phyloP scores from a whole-genome alignment of 441 rosid species.

The Corymbia calophylla region DNA sequence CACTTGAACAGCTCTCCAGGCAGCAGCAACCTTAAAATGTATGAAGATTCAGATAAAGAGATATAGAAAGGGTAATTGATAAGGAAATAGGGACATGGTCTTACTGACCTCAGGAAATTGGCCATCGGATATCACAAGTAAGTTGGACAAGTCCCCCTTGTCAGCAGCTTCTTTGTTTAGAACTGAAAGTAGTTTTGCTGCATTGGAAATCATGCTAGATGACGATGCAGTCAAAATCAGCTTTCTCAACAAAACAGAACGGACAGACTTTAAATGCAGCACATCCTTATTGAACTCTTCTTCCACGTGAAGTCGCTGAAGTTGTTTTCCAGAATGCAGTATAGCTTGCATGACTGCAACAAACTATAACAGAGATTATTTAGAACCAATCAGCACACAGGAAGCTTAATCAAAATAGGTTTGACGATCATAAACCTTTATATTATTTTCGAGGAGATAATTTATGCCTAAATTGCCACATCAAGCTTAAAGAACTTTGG shows the following conservation, averaged over 20 bases:
- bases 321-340: slow-evolving; percentile 66
- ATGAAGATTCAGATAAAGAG: neutral
- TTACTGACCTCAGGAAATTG: slow-evolving; percentile 69
- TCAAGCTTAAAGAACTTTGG: neutral
- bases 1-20: slow-evolving; percentile 51
- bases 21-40: slow-evolving; percentile 49
- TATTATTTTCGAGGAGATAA: neutral
- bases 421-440: neutral
- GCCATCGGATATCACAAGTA: slow-evolving; percentile 41
- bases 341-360: slow-evolving; percentile 80
- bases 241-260: slow-evolving; percentile 53
- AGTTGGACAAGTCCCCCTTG: slow-evolving; percentile 54
- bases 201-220: slow-evolving; percentile 45
- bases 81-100: neutral
- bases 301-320: slow-evolving; percentile 49
- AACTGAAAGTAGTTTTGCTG: slow-evolving; percentile 59
- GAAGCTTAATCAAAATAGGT: neutral
- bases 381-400: slow-evolving; percentile 9
- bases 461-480: neutral
- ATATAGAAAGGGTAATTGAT: neutral
- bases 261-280: slow-evolving; percentile 20
- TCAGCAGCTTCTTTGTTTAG: slow-evolving; percentile 77
- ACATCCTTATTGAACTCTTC: slow-evolving; percentile 26
- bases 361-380: slow-evolving; percentile 50
- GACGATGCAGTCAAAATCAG: slow-evolving; percentile 68